A percentile compares a stretch with the other conserved stretches of the same genome.
These are phyloP conservation scores for Gyromitra esculenta DNA, from an alignment of 2,329 filamentous ascomycete species.

Conservation along the genomic window DNA sequence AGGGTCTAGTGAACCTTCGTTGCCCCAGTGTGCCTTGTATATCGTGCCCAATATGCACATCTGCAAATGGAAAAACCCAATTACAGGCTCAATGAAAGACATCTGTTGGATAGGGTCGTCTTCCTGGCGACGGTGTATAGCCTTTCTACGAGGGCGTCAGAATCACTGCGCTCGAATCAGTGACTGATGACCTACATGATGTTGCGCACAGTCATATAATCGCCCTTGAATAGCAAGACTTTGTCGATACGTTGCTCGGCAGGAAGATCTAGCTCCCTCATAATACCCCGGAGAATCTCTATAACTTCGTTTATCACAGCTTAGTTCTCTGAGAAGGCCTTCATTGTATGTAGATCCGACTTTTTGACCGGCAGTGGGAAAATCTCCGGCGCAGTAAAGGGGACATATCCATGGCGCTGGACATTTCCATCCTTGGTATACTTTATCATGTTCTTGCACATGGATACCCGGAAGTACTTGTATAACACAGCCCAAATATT, in stretches of 20 bases:
- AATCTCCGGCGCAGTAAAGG: neutral
- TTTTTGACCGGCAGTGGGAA: neutral
- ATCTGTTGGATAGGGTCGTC: neutral
- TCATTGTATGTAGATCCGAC: neutral
- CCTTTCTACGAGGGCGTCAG: neutral
- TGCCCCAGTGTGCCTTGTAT: neutral
- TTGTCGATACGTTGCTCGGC: neutral
- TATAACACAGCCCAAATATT: neutral
- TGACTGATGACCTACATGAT: neutral
- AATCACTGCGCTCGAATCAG: neutral
- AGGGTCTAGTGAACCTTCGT: neutral
- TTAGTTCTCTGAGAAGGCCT: neutral
- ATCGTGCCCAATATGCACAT: conserved; percentile 1
- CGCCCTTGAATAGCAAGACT: neutral
- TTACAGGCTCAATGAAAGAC: neutral
- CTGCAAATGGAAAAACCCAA: conserved; percentile 1
- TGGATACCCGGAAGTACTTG: neutral
- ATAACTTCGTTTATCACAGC: neutral
- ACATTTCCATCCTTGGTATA: neutral
- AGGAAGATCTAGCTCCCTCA: neutral
- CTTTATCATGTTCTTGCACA: neutral
- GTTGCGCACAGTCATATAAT: conserved; percentile 3
- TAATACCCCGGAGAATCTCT: neutral
- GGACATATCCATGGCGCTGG: neutral
- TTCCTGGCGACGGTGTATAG: neutral